Conservation (phyloP, 441 rosid genomes). For the Erodium trifolium region DNA sequence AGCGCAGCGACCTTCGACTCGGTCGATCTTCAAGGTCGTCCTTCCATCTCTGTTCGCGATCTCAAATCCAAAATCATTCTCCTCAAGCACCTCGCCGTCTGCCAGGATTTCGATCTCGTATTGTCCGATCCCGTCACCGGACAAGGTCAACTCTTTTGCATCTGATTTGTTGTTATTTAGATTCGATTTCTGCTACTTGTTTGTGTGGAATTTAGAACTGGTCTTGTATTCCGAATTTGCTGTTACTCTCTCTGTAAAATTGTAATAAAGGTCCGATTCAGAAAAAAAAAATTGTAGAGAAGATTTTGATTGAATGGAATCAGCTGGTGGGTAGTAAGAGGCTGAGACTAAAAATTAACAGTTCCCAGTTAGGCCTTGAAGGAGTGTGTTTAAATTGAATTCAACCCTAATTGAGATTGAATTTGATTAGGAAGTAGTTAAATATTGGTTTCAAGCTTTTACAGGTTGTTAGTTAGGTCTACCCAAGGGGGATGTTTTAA, state of each 20-base stretch:
- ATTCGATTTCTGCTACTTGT: background rate
- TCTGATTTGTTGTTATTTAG: background rate
- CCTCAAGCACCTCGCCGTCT: slow-evolving; percentile 30
- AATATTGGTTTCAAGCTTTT: background rate
- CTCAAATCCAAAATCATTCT: slow-evolving; percentile 39
- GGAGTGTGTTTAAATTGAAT: slow-evolving; percentile 1
- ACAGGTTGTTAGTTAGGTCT: background rate
- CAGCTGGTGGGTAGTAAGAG: background rate
- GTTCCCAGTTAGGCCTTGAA: background rate
- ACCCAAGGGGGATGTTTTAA: background rate
- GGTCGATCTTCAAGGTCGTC: slow-evolving; percentile 33
- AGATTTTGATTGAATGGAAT: background rate
- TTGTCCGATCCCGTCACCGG: slow-evolving; percentile 38
- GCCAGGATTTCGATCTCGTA: slow-evolving; percentile 40
- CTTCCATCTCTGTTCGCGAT: slow-evolving; percentile 37
- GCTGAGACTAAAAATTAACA: background rate
- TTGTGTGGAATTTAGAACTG: background rate
- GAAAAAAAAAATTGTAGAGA: no score
- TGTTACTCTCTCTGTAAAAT: no score
- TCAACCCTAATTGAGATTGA: background rate
- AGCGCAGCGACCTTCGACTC: slow-evolving; percentile 37
- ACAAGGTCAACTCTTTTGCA: slow-evolving; percentile 28
- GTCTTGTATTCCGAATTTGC: background rate
- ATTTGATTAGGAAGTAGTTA: background rate
- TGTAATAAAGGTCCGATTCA: no score